Evolutionary conservation across 306 rosid species (phyloP), one percentile per base, ranked within the genome.

Genomic region (Crotalaria pallida): DNA sequence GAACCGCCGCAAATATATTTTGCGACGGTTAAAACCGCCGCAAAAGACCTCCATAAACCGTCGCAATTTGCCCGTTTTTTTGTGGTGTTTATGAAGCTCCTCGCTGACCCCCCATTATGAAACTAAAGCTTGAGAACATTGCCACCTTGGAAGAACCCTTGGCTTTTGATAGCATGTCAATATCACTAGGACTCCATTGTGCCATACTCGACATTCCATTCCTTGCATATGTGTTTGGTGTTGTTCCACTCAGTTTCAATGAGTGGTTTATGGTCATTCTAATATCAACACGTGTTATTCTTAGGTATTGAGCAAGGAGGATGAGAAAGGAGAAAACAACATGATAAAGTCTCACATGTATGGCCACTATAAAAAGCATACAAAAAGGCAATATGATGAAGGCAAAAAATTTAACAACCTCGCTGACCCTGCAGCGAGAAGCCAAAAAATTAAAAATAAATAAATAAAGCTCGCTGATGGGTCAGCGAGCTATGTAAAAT

Each of bases 141-240:
- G 77, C 96, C 96, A 56, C 96, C 96, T 49, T 90, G 96, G 96
- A 88, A 74, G 87, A 90, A 88, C 75, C 95, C 95, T 41, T 90
- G 95, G 92, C 96, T 90, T 63, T 76, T 90, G 88, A 87, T 78
- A 23, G 95, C 95, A 86, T 88, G 92, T 69, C 86, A 16, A 12
- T 84, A 66, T 90, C 96, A 1, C 72, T 88, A 1, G 92, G 88
- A 71, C 88, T 90, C 40, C 96, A 90, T 24, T 88, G 92, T 81
- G 71, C 86, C 84, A 83, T 90, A 17, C 92, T 90, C 47, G 86
- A 88, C 31, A 45, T 71, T 10, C 96, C 95, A n/a, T 77, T 88
- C 65, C 77, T 90, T 3, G 83, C 90, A 11, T 55, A 79, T n/a
- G 87, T 90, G 58, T 90, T 90, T 77, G 92, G 90, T 36, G 72